Percentiles rank a stretch among this genome's conserved stretches.
Evolutionary conservation across 2,329 filamentous ascomycete genomes (phyloP).

Genomic region (Trichoderma sp.): DNA sequence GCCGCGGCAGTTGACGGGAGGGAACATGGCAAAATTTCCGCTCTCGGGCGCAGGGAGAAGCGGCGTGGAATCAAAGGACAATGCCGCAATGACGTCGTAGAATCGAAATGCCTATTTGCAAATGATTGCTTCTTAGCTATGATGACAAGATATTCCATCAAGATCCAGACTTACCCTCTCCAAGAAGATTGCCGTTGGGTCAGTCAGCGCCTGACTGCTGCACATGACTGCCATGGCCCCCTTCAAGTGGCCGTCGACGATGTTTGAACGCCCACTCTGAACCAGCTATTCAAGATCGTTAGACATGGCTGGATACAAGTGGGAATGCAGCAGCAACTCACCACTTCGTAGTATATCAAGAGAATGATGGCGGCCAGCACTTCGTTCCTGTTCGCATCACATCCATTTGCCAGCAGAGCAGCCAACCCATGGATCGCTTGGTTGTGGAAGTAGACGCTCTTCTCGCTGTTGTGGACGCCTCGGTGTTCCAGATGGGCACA

Average conservation of each 20-base stretch:
- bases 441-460: slow-evolving; percentile 62
- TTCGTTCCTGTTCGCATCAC: slow-evolving; percentile 56
- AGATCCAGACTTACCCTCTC: slow-evolving; percentile 52
- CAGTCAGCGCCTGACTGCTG: slow-evolving; percentile 47
- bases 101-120: slow-evolving; percentile 60
- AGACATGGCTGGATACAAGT: background rate
- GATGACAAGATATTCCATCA: too few relatives aligned
- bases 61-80: slow-evolving; percentile 62
- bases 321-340: slow-evolving; percentile 41
- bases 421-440: slow-evolving; percentile 61
- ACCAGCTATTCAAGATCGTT: slow-evolving; percentile 52
- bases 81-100: slow-evolving; percentile 65
- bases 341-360: slow-evolving; percentile 65
- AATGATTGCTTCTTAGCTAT: slow-evolving; percentile 32
- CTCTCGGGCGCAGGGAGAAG: slow-evolving; percentile 54
- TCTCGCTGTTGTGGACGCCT: slow-evolving; percentile 55
- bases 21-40: slow-evolving; percentile 50
- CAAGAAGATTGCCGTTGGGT: slow-evolving; percentile 59
- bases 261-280: slow-evolving; percentile 60
- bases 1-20: slow-evolving; percentile 49
- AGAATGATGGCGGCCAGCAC: slow-evolving; percentile 63
- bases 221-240: slow-evolving; percentile 65
- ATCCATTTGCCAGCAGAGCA: slow-evolving; percentile 57
- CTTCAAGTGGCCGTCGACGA: slow-evolving; percentile 63
- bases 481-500: slow-evolving; percentile 79